Evolutionary conservation across 495 filamentous ascomycete genomes (phyloP).

Genomic region (Neurospora tetraspora): DNA sequence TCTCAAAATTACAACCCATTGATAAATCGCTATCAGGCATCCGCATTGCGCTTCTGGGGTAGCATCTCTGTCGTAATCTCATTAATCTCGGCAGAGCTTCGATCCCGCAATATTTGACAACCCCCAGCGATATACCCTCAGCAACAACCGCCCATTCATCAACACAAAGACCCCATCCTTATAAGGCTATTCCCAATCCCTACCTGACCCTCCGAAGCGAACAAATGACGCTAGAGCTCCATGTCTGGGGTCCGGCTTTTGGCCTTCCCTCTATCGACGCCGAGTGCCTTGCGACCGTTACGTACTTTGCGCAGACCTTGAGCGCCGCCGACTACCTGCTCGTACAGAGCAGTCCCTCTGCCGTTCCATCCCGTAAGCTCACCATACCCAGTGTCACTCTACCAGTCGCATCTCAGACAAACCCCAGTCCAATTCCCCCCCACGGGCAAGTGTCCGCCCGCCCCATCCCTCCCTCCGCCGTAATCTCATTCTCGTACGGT

Average conservation of each 20-base stretch:
- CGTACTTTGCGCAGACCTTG: slow-evolving; percentile 53
- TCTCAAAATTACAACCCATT: neutral
- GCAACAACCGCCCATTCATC: neutral
- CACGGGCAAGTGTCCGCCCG: neutral
- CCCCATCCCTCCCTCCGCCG: neutral
- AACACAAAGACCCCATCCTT: neutral
- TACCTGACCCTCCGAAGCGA: neutral
- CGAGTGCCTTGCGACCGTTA: slow-evolving; percentile 70
- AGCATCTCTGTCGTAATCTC: neutral
- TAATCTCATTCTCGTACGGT: slow-evolving; percentile 6
- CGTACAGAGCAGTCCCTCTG: slow-evolving; percentile 59
- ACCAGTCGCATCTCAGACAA: neutral
- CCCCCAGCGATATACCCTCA: neutral
- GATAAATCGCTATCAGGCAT: neutral
- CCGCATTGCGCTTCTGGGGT: neutral
- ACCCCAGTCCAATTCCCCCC: neutral
- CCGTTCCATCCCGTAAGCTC: slow-evolving; percentile 65
- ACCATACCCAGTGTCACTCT: neutral
- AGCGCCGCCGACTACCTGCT: slow-evolving; percentile 59
- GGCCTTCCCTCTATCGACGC: slow-evolving; percentile 80
- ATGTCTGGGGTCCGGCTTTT: slow-evolving; percentile 88
- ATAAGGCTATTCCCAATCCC: neutral
- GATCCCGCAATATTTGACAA: neutral
- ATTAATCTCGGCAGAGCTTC: neutral
- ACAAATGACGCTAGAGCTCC: slow-evolving; percentile 54